Percentiles rank a stretch among this genome's conserved stretches.
Evolutionary conservation across 768 basidiomycete species (phyloP).

Genomic region (Hydnomerulius pinastri): DNA sequence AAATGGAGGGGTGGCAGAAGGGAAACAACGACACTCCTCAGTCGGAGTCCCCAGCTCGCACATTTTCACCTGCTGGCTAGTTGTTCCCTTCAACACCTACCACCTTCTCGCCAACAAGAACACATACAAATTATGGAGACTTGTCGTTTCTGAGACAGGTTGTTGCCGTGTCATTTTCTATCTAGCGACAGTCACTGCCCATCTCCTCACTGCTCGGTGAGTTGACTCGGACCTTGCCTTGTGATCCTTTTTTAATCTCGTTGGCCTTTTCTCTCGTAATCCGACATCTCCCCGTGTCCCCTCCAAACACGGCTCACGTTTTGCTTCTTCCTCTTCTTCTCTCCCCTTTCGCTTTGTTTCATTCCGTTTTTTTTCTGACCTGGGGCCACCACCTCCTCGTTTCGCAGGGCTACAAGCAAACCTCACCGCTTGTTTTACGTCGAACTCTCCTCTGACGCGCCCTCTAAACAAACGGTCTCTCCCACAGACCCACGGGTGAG

Average conservation of each 20-base stretch:
- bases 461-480: not conserved
- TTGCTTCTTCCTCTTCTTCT: not conserved
- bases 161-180: not conserved
- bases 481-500: not conserved
- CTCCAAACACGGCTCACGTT: constrained; percentile 6
- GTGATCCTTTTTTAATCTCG: constrained; percentile 16
- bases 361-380: not conserved
- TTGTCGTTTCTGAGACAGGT: not conserved
- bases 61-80: not conserved
- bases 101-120: not conserved
- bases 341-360: not conserved
- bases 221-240: constrained; percentile 14
- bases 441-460: not conserved
- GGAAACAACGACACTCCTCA: not conserved
- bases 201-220: constrained; percentile 1
- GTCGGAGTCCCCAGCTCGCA: not conserved
- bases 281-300: not conserved
- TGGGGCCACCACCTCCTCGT: not conserved
- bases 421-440: not conserved
- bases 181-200: not conserved
- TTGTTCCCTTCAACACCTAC: not conserved
- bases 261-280: constrained; percentile 12
- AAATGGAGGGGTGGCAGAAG: not conserved
- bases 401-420: not conserved
- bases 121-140: not conserved